phyloP scores from a whole-genome alignment of 768 basidiomycete genomes.

The Crepidotus variabilis region DNA sequence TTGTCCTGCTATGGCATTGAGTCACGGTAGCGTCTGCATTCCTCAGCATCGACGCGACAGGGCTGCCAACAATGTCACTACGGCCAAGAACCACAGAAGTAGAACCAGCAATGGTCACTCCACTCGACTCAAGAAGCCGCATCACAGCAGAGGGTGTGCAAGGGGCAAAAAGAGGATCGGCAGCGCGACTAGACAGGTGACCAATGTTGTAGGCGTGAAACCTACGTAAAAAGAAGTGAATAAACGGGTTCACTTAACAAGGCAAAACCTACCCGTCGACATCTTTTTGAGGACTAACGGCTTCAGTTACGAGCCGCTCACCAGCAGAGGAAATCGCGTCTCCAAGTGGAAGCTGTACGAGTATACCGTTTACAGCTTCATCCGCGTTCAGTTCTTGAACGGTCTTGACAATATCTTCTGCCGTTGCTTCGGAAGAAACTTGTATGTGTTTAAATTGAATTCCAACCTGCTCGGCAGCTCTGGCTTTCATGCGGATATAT shows the following conservation, averaged over 20 bases:
- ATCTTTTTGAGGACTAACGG: conserved; percentile 91
- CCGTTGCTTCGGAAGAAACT: conserved; percentile 62
- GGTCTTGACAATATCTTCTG: conserved; percentile 70
- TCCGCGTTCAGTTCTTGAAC: conserved; percentile 86
- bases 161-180: conserved; percentile 85
- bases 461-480: conserved; percentile 92
- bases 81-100: conserved; percentile 92
- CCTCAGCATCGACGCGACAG: conserved; percentile 87
- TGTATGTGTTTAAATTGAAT: conserved; percentile 81
- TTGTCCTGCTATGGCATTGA: conserved; percentile 92
- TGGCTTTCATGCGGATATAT: conserved; percentile 97
- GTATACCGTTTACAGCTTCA: conserved; percentile 77
- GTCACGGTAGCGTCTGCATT: conserved; percentile 94
- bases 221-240: conserved; percentile 33
- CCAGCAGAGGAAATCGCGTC: conserved; percentile 76
- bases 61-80: conserved; percentile 96
- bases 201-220: conserved; percentile 99
- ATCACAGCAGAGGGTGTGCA: conserved; percentile 96
- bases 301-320: conserved; percentile 91
- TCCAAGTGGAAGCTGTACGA: conserved; percentile 94
- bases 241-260: background rate
- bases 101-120: conserved; percentile 69
- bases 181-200: conserved; percentile 85
- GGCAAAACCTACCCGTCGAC: conserved; percentile 76
- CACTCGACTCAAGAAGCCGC: conserved; percentile 85